These are phyloP conservation scores for Wallacemonas sp. DNA, from an alignment of 208 protist genomes.

Conservation along the genomic window DNA sequence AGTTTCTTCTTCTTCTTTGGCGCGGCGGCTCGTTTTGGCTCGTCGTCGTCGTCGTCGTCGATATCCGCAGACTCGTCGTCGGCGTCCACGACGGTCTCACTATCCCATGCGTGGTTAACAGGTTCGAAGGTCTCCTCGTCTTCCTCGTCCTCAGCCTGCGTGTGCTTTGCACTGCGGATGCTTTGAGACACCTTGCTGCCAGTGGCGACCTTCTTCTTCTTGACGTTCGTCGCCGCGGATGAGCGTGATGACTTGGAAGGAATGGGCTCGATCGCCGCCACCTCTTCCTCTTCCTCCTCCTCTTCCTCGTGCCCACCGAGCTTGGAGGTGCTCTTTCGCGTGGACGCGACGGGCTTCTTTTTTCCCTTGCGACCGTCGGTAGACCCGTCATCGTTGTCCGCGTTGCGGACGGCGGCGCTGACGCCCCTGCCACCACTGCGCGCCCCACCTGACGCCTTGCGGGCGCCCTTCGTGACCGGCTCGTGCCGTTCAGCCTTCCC, in stretches of 20 bases:
- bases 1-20: slow-evolving; percentile 37
- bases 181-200: not conserved
- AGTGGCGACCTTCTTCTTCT: not conserved
- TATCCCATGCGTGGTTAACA: slow-evolving; percentile 1
- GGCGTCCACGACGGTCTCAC: slow-evolving; percentile 11
- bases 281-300: slow-evolving; percentile 12
- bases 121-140: slow-evolving; percentile 4
- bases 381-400: slow-evolving; percentile 6
- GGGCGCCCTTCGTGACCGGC: not conserved
- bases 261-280: not conserved
- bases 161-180: slow-evolving; percentile 6
- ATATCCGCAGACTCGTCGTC: no score
- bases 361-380: slow-evolving; percentile 15
- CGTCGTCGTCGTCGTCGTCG: slow-evolving; percentile 5
- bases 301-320: slow-evolving; percentile 4
- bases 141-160: not conserved
- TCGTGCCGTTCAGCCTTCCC: no score
- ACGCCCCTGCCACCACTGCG: no score
- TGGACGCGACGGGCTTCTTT: no score
- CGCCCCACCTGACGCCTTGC: no score
- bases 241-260: not conserved
- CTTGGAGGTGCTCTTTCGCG: not conserved
- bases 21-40: slow-evolving; percentile 16
- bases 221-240: not conserved
- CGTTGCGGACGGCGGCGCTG: no score